These are phyloP conservation scores for Elsinoe arachidis DNA, from an alignment of 2,329 filamentous ascomycete genomes.

Conservation along the genomic window DNA sequence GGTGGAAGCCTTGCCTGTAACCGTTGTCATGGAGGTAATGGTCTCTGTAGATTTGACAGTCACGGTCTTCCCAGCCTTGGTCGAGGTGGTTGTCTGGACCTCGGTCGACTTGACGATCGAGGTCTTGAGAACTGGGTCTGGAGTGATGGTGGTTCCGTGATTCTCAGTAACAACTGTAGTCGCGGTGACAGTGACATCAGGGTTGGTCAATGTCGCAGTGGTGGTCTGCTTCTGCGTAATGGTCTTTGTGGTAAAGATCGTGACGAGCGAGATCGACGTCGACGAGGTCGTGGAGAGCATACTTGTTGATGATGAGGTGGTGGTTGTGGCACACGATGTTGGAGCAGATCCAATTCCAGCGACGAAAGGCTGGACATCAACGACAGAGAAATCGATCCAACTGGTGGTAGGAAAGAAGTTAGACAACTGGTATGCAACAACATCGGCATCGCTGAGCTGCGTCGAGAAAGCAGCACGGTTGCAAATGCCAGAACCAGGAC, in stretches of 20 bases:
- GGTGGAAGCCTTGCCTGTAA: conserved; percentile 18
- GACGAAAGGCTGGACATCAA: conserved; percentile 32
- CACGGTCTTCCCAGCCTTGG: conserved; percentile 13
- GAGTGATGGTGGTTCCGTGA: conserved; percentile 29
- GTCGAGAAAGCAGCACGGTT: conserved; percentile 30
- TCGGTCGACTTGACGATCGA: conserved; percentile 21
- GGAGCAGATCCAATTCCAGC: conserved; percentile 26
- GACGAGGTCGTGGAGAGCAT: conserved; percentile 20
- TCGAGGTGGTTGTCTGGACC: conserved; percentile 15
- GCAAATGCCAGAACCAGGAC: conserved; percentile 28
- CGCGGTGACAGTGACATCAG: conserved; percentile 20
- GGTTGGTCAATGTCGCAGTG: conserved; percentile 23
- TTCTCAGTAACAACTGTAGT: conserved; percentile 23
- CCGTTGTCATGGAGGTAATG: conserved; percentile 1
- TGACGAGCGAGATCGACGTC: conserved; percentile 20
- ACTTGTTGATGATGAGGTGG: conserved; percentile 20
- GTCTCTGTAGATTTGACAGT: conserved; percentile 16
- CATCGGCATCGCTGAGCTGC: conserved; percentile 29
- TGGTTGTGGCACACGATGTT: conserved; percentile 19
- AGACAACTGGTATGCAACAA: conserved; percentile 32
- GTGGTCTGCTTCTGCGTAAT: conserved; percentile 22
- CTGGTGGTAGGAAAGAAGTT: conserved; percentile 34
- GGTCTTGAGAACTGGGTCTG: conserved; percentile 21
- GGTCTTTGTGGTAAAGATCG: conserved; percentile 17
- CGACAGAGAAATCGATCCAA: conserved; percentile 36